Percentiles rank a stretch among this genome's conserved stretches.
These are phyloP conservation scores for Clohesyomyces aquaticus DNA, from an alignment of 495 filamentous ascomycete genomes.

Conservation along the genomic window DNA sequence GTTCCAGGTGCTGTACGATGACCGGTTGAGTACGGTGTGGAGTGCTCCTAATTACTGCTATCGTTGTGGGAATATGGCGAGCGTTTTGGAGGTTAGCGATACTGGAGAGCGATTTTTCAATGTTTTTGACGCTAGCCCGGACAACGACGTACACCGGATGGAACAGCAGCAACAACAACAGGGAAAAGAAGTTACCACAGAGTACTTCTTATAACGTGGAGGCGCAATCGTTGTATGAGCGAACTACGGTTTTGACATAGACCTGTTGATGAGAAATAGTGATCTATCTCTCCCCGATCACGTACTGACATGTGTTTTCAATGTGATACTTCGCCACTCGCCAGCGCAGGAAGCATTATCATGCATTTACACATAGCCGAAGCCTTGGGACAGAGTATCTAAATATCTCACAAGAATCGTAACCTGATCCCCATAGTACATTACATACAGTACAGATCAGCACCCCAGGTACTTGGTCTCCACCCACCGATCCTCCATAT, in stretches of 20 bases:
- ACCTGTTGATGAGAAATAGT: neutral
- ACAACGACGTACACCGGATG: constrained; percentile 84
- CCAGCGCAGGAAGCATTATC: neutral
- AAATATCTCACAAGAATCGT: neutral
- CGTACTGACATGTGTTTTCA: neutral
- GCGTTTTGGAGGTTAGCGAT: constrained; percentile 93
- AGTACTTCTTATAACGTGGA: constrained; percentile 67
- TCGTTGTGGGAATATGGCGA: constrained; percentile 94
- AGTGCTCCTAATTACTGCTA: constrained; percentile 97
- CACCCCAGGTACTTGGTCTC: constrained; percentile 82
- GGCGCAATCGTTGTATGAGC: neutral
- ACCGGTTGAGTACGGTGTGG: constrained; percentile 94
- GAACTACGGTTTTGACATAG: constrained; percentile 5
- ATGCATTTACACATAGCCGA: neutral
- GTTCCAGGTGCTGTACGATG: constrained; percentile 93
- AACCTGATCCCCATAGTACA: neutral
- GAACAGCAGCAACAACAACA: constrained; percentile 73
- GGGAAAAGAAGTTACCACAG: constrained; percentile 66
- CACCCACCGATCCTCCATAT: constrained; percentile 79
- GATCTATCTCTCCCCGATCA: neutral
- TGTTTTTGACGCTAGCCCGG: constrained; percentile 93
- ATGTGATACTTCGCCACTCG: too few species aligned
- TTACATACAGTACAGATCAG: constrained; percentile 43
- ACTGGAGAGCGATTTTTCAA: constrained; percentile 92
- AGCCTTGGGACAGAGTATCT: neutral